Evolutionary conservation across 768 basidiomycete species (phyloP), one percentile per base, ranked within the genome.

Genomic region (Imleria badia): DNA sequence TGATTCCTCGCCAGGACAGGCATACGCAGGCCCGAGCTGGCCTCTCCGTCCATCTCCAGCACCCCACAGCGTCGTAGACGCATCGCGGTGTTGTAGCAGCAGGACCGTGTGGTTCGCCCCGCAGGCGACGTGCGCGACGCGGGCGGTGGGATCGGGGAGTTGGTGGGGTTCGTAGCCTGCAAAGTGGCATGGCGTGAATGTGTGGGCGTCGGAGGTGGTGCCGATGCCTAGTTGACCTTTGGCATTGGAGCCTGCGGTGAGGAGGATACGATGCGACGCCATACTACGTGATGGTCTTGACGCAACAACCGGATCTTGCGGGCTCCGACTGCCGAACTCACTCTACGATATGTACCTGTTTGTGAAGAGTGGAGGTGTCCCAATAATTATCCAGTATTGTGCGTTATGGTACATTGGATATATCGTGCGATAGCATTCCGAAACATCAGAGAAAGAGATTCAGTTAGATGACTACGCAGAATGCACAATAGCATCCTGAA

Each of bases 101-200:
- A 84, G 66, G 0, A 96, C 68, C 0, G 93, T 86, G 64, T 96
- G 94, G 58, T 91, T 92, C 3, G 90, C 86, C 2, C 94, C 89
- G 44, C 80, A 80, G 2, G 80, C 81, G 58, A 96, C 66, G 20
- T 82, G 69, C 9, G 79, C 14, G 22, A 93, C 67, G 42, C 61
- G 58, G 33, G 52, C 43, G 22, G 68, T 51, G 41, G 33, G 30
- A 8, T 59, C 43, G 0, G 71, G 75, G 23, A 76, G 64, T 17
- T 53, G 31, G 19, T 67, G 56, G 3, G 61, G 54, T 35, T 52
- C 49, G 26, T 34, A 47, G 7, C 47, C 68, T 1, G 42, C 42
- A 59, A 80, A 80, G 17, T 51, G 48, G 53, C 76, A 78, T 0
- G 71, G 69, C 19, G 58, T 63, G 61, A 81, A 79, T 8, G 55